These are phyloP conservation scores for Neurospora sp. DNA, from an alignment of 495 filamentous ascomycete genomes.

Conservation along the genomic window DNA sequence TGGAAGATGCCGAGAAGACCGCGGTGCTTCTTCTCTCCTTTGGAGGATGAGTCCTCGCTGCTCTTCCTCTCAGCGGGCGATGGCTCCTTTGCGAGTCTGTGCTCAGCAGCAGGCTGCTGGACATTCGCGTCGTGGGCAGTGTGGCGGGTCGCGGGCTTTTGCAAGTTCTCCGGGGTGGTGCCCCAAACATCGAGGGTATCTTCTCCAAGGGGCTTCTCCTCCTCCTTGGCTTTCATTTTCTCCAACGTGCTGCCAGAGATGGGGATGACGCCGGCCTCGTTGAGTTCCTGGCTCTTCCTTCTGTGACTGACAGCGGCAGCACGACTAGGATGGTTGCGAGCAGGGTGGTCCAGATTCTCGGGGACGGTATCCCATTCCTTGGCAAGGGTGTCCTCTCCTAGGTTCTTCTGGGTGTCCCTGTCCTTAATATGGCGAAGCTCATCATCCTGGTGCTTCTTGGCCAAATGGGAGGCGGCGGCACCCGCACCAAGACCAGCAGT, in stretches of 20 bases:
- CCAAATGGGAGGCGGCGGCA: slow-evolving; percentile 6
- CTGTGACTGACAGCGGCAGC: background rate
- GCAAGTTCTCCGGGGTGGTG: background rate
- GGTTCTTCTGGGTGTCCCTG: background rate
- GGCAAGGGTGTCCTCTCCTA: background rate
- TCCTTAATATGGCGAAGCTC: background rate
- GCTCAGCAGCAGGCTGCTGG: background rate
- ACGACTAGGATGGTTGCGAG: background rate
- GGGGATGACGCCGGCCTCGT: background rate
- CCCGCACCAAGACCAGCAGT: slow-evolving; percentile 10
- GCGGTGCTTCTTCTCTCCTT: slow-evolving; percentile 15
- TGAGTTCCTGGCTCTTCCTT: background rate
- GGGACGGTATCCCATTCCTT: background rate
- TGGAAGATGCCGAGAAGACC: slow-evolving; percentile 21
- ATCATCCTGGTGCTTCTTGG: slow-evolving; percentile 10
- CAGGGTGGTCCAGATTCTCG: background rate
- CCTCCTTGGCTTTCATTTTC: background rate
- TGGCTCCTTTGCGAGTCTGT: background rate
- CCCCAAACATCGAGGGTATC: background rate
- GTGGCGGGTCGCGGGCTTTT: background rate
- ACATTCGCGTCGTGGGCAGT: background rate
- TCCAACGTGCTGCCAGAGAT: background rate
- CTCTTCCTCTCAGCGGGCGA: background rate
- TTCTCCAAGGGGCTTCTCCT: background rate
- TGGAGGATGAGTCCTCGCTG: background rate